phyloP scores from a whole-genome alignment of 306 rosid genomes.

The Fragaria nilgerrensis region DNA sequence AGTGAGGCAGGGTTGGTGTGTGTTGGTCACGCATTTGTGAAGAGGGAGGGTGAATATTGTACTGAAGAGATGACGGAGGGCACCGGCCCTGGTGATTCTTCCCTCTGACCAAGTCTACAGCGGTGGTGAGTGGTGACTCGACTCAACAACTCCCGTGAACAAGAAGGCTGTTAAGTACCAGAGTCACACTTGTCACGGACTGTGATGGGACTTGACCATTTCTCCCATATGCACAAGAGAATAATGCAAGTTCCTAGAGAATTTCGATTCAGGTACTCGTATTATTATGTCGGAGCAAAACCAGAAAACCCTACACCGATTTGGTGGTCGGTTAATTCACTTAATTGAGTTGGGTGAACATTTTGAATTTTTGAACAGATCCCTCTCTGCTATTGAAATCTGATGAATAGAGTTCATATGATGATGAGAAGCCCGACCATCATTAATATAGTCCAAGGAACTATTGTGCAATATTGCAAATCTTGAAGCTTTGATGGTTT shows the following conservation, averaged over 20 bases:
- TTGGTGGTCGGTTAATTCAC: not conserved
- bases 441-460: not conserved
- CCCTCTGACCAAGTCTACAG: not conserved
- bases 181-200: slow-evolving; percentile 14
- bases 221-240: not conserved
- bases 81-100: not conserved
- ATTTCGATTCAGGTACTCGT: not conserved
- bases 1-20: not conserved
- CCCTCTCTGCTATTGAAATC: not conserved
- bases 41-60: not conserved
- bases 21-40: slow-evolving; percentile 3
- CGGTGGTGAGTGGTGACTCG: not conserved
- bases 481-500: too few relatives aligned
- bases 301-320: not conserved
- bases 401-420: not conserved
- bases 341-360: not conserved
- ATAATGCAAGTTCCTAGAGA: not conserved
- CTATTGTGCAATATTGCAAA: too few relatives aligned
- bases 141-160: slow-evolving; percentile 11
- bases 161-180: not conserved
- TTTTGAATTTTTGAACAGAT: too few relatives aligned
- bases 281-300: not conserved
- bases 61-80: not conserved
- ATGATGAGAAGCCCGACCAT: not conserved
- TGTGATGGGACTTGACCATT: slow-evolving; percentile 5